Conservation (phyloP, 768 basidiomycete species). For the Paxillus rubicundulus region DNA sequence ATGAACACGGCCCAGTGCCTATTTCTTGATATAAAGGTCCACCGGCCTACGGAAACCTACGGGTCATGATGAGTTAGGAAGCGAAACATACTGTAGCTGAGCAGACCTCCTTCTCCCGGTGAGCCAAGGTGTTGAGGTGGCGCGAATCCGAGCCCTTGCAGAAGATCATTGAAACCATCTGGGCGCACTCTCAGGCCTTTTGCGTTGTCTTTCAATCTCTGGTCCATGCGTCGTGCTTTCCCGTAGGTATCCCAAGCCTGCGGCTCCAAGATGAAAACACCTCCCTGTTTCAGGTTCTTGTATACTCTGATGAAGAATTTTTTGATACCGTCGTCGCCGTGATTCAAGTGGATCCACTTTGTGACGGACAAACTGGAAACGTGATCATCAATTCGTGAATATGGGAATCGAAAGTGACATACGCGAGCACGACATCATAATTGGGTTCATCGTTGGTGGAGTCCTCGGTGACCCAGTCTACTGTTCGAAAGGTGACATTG, state of each 20-base stretch:
- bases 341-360: slow-evolving; percentile 90
- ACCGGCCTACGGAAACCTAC: slow-evolving; percentile 40
- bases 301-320: slow-evolving; percentile 66
- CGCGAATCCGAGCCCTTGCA: slow-evolving; percentile 63
- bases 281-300: slow-evolving; percentile 55
- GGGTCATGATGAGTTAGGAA: slow-evolving; percentile 1
- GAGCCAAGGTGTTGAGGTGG: slow-evolving; percentile 46
- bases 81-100: no score
- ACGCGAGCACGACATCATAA: slow-evolving; percentile 84
- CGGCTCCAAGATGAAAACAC: slow-evolving; percentile 75
- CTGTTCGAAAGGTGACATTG: slow-evolving; percentile 68
- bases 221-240: slow-evolving; percentile 69
- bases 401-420: slow-evolving; percentile 25
- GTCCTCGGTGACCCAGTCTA: slow-evolving; percentile 66
- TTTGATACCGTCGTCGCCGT: slow-evolving; percentile 69
- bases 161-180: slow-evolving; percentile 52
- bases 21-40: slow-evolving; percentile 55
- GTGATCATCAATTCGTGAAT: neutral
- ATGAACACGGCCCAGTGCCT: neutral
- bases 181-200: slow-evolving; percentile 58
- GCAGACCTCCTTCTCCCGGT: slow-evolving; percentile 64
- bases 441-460: slow-evolving; percentile 56
- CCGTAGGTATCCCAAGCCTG: slow-evolving; percentile 84
- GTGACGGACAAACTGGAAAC: slow-evolving; percentile 71
- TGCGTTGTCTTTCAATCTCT: slow-evolving; percentile 60